Conservation (phyloP, 441 rosid genomes). For the Mallotus repandus region DNA sequence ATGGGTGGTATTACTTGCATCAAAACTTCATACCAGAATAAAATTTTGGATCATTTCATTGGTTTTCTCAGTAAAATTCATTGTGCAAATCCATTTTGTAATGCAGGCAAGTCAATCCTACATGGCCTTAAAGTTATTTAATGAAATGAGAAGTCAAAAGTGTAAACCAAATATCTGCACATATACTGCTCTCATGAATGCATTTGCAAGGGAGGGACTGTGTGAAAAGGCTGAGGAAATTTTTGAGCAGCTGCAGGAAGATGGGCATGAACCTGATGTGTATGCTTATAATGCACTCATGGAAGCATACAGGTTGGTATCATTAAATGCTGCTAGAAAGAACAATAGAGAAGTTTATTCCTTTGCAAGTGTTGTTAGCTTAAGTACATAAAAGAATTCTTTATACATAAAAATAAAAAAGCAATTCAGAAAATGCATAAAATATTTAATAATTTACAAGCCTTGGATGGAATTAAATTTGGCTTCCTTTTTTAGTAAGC, state of each 20-base stretch:
- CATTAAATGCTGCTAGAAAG: background rate
- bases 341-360: background rate
- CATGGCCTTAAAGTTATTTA: slow-evolving; percentile 71
- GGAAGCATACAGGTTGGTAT: slow-evolving; percentile 78
- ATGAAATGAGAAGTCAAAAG: slow-evolving; percentile 79
- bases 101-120: slow-evolving; percentile 74
- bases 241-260: slow-evolving; percentile 89
- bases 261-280: slow-evolving; percentile 83
- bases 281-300: slow-evolving; percentile 90
- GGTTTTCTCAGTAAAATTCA: background rate
- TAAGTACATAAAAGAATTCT: background rate
- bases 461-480: background rate
- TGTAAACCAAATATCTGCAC: slow-evolving; percentile 87
- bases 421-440: background rate
- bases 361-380: background rate
- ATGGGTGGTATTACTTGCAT: background rate
- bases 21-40: background rate
- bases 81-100: slow-evolving; percentile 14
- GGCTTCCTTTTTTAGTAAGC: background rate
- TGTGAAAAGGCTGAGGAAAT: slow-evolving; percentile 94
- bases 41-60: background rate
- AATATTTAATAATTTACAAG: background rate
- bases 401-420: background rate
- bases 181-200: slow-evolving; percentile 78
- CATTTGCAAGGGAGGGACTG: slow-evolving; percentile 94